Evolutionary conservation across 1,284 basidiomycete species (phyloP).

Genomic region (Microbotryum scabiosae): DNA sequence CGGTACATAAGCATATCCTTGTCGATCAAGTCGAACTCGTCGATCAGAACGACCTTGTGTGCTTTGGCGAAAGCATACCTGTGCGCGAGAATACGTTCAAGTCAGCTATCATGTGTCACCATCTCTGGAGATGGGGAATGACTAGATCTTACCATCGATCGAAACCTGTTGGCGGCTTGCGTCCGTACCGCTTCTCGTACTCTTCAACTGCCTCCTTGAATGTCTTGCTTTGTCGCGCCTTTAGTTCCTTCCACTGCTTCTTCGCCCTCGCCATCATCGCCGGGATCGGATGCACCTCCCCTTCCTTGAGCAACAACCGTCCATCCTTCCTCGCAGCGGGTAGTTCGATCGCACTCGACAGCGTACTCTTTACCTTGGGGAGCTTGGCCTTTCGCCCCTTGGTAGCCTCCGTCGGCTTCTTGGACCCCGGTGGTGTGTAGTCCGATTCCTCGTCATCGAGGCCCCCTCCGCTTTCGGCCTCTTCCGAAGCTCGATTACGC

Average conservation of each 20-base stretch:
- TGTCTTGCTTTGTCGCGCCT: slow-evolving; percentile 64
- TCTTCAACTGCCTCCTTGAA: slow-evolving; percentile 47
- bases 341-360: slow-evolving; percentile 1
- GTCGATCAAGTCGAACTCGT: slow-evolving; percentile 37
- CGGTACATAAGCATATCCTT: slow-evolving; percentile 33
- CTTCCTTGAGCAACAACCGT: slow-evolving; percentile 22
- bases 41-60: slow-evolving; percentile 33
- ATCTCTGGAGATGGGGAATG: neutral
- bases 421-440: neutral
- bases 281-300: slow-evolving; percentile 24
- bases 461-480: neutral
- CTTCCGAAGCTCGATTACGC: neutral
- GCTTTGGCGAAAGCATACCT: slow-evolving; percentile 36
- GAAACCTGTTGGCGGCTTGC: slow-evolving; percentile 45
- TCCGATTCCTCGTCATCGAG: neutral
- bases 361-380: neutral
- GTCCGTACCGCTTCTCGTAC: slow-evolving; percentile 41
- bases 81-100: neutral
- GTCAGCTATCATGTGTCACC: no score
- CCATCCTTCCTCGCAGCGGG: slow-evolving; percentile 19
- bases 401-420: neutral
- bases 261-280: slow-evolving; percentile 69
- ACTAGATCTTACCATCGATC: slow-evolving; percentile 39
- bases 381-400: neutral
- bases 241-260: slow-evolving; percentile 52